phyloP scores from a whole-genome alignment of 2,329 filamentous ascomycete genomes.

The Dactylellina haptotyla region DNA sequence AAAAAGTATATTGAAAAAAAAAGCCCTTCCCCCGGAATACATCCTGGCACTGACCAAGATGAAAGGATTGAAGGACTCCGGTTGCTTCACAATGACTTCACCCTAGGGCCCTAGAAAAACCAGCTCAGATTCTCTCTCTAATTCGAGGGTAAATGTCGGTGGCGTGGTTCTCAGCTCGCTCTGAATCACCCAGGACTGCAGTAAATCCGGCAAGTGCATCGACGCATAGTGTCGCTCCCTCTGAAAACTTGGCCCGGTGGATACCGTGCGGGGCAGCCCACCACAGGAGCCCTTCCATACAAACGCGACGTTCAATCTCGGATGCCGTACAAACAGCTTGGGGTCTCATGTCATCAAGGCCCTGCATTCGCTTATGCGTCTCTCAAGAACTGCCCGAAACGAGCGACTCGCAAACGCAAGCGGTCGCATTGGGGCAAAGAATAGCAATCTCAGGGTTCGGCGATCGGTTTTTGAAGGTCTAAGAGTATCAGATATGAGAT shows the following conservation, averaged over 20 bases:
- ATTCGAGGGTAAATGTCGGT: constrained; percentile 1
- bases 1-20: too few species aligned
- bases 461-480: constrained; percentile 35
- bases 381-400: constrained; percentile 50
- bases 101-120: constrained; percentile 31
- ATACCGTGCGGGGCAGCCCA: constrained; percentile 31
- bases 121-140: constrained; percentile 44
- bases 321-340: constrained; percentile 18
- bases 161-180: constrained; percentile 43
- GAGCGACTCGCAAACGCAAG: constrained; percentile 30
- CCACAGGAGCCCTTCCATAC: constrained; percentile 1
- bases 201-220: constrained; percentile 44
- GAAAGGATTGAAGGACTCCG: constrained; percentile 1
- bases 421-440: constrained; percentile 43
- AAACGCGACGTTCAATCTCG: constrained; percentile 12
- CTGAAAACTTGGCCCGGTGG: too few species aligned
- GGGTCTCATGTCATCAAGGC: constrained; percentile 12
- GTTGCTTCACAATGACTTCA: constrained; percentile 23
- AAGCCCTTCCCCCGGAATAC: neutral
- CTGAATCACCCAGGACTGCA: constrained; percentile 6
- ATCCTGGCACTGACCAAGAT: neutral
- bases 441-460: constrained; percentile 31
- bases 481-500: constrained; percentile 37
- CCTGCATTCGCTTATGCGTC: constrained; percentile 52
- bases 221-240: too few species aligned